Base-by-base conservation (phyloP, 2,329 filamentous ascomycete genomes). In the Exophiala sp. region DNA sequence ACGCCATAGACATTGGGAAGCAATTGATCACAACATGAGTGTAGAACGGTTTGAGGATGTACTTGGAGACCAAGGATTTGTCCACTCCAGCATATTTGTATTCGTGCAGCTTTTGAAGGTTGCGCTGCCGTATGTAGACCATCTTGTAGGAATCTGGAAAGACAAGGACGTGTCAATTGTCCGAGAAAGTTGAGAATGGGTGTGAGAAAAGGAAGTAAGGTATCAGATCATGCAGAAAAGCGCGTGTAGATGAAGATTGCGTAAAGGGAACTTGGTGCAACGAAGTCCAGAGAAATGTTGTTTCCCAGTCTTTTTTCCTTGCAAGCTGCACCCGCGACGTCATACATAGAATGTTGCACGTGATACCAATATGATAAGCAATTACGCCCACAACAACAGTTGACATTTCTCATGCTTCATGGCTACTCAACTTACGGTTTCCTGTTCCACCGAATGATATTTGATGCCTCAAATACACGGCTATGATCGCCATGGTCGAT, bases 1-100 rank as follows among this genome's bases (percentile, higher is more conserved):
- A 84, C 70, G 94, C 94, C 91, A 99, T 97, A 69, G 80, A 88
- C 84, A 95, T 88, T 41, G 94, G 94, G 70, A 99, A 97, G 74
- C 86, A 87, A 60, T 92, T 85, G 76, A 99, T 96, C 67, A 95
- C 92, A 63, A 94, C 80, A 74, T 95, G 86, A 67, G 85, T 95
- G 79, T 97, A 99, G 75, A 97, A 99, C 6, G 94, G 94, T 79
- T 99, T 97, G 66, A 99, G 78, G 62, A 99, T 83, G 76, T 96
- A 97, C 71, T 87, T 89, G 61, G 91, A 96, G 38, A 90, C 79
- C 58, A 96, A 78, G 55, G 91, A 96, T 71, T 88, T 88, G 74
- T 99, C 94, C 66, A 97, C 88, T 53, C 84, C 83, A 38, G 88
- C 89, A 80, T 99, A 99, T 75, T 95, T 94, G 84, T 99, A 99